Evolutionary conservation across 371 early-diverging fungal genomes (phyloP), one percentile per base, ranked within the genome.

Genomic region (Rhizopus sp.): DNA sequence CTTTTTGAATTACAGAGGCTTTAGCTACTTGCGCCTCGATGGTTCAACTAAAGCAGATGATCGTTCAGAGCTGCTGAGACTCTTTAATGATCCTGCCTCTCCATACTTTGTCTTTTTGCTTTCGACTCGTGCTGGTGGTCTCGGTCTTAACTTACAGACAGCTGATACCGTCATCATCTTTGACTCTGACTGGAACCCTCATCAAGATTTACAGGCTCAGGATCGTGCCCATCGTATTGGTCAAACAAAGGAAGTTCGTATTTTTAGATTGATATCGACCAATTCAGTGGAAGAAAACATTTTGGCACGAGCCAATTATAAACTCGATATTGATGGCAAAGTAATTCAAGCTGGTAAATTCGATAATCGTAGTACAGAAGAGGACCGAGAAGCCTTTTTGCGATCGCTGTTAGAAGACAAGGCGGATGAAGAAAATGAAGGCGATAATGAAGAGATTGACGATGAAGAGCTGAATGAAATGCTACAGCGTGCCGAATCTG

Each of bases 201-300:
- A 97, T 65, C 94, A 94, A 57, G 99, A 99, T 81, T 81, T 98
- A 37, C 99, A 99, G 81, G 99, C 99, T 4, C 99, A 98, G 77
- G 99, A 99, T 77, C 94, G 99, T 73, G 99, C 99, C 0, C 99
- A 99, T 78, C 91, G 99, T 75, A 99, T 99, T 64, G 99, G 99
- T 15, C 99, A 99, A 77, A 99, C 92, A 13, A 97, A 97, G 64
- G 98, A 99, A 78, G 99, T 99, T 30, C 89, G 94, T 44, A 95
- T 99, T 51, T 90, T 98, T 73, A 88, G 99, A 35, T 71, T 99
- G 49, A 93, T 99, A 41, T 93, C 95, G 1, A 87, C 88, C 30
- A 90, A 93, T 46, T 94, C 99, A 0, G 87, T 99, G 37, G 99
- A 99, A 79, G 99, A 99, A 73, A 89, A 82, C 48, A 98, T 99